Evolutionary conservation across 2,329 filamentous ascomycete genomes (phyloP).

Genomic region (Didymella pinodella): DNA sequence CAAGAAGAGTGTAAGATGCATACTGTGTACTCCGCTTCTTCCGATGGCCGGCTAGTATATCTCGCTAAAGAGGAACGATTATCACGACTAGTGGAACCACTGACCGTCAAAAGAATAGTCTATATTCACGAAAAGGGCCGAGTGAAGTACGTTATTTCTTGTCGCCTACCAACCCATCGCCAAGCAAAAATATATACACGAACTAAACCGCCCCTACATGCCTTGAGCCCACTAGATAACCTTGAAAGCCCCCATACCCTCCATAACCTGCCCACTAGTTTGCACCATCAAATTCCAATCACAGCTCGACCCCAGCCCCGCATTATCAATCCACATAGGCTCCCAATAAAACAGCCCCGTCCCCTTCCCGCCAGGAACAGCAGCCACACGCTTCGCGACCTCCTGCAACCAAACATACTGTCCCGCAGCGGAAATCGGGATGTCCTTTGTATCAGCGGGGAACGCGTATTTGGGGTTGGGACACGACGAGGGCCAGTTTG

Average conservation of each 20-base stretch:
- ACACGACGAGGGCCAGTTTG: constrained; percentile 73
- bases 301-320: constrained; percentile 70
- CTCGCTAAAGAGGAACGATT: too few species aligned
- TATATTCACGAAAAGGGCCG: too few species aligned
- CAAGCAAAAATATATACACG: too few species aligned
- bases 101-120: too few species aligned
- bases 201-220: too few species aligned
- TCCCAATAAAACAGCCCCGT: constrained; percentile 77
- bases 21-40: too few species aligned
- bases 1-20: too few species aligned
- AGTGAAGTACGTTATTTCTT: too few species aligned
- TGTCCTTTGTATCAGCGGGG: constrained; percentile 65
- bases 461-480: constrained; percentile 66
- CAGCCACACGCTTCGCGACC: constrained; percentile 65
- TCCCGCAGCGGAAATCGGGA: constrained; percentile 69
- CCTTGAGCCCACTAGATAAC: constrained; percentile 46
- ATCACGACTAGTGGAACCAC: too few species aligned
- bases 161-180: too few species aligned
- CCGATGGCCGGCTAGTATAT: too few species aligned
- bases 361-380: constrained; percentile 59
- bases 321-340: constrained; percentile 73
- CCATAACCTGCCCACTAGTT: constrained; percentile 62
- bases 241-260: constrained; percentile 65
- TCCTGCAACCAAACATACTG: constrained; percentile 69
- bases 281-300: constrained; percentile 69